Base-by-base conservation (phyloP, 805 yeast genomes). In the Cyberlindnera xishuangbannaensis region DNA sequence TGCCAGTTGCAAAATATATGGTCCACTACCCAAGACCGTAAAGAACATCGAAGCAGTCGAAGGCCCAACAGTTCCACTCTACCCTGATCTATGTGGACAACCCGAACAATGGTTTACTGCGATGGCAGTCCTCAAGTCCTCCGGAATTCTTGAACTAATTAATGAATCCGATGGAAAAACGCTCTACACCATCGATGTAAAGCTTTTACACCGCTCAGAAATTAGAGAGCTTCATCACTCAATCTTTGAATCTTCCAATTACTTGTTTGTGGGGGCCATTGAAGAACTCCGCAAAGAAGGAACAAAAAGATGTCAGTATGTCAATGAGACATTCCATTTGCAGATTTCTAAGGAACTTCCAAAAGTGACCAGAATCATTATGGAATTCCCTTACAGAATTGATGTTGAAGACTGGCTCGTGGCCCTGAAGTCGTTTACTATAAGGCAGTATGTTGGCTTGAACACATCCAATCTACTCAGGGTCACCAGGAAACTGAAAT, bases 371-470 rank as follows among this genome's bases (percentile, higher is more conserved):
- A 47, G 80, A 31, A 61, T 78, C 4, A 56, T 79, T 15, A 59
- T 82, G 30, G 75, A 72, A 42, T 82, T 82, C 41, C 82, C 84
- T 3, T 59, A 77, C 25, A 74, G 73, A 44, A 74, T 76, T 15
- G 88, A 81, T 53, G 61, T 81, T 27, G 88, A 81, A 48, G 87
- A 80, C 51, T 82, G 92, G 88, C 64, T 71, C 40, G 82, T 82
- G 10, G 78, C 84, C 0, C 56, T 83, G 37, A 70, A 67, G 28
- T 75, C 83, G 11, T 77, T 79, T 47, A 69, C 85, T 7, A 71
- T 69, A 35, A 55, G 77, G 18, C 86, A 79, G 44, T 75, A 49
- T 36, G 50, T 50, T 20, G 61, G 61, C 1, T 27, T 49, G 10
- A 49, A 57, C 32, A 17, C 39, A 28, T 18, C 66, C 54, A 43